Base-by-base conservation (phyloP, 2,329 filamentous ascomycete species). In the Penicillium sp. region DNA sequence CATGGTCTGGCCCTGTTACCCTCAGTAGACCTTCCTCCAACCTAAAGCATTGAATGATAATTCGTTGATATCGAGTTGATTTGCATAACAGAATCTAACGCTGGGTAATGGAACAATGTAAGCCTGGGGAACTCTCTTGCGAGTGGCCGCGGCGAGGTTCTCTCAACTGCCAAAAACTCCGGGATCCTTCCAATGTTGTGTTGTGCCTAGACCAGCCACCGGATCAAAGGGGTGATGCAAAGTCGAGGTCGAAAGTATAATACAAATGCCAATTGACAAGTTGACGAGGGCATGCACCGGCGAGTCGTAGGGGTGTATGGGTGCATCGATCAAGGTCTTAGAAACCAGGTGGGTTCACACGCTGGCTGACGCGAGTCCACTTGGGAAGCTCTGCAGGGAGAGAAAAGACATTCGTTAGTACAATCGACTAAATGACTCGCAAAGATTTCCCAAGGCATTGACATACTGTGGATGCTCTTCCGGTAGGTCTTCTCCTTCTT, bases 391-490 rank as follows among this genome's bases (percentile, higher is more conserved):
- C 90, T 93, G 61, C 3, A 46, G 56, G 56, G 63, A 59, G 46
- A 58, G 37, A 49, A 4, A 37, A 9, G n/a, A 22, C 36, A 1
- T 9, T 57, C 13, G 56, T 43, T 39, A 52, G 35, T 11, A 39
- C 22, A 2, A 2, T 35, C 5, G 13, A 35, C 3, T 11, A 19
- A 19, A n/a, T 16, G 19, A 53, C 7, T 36, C 10, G 49, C 19
- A 33, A 14, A 41, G 13, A 41, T 31, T 55, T 31, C 55, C 40
- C 27, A 22, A n/a, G 46, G 41, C 13, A n/a, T 43, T 31, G 57
- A 87, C 92, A 70, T 84, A 96, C 93, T 98, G 80, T 98, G 94
- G 76, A 99, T 93, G 56, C 92, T 91, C 86, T 99, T 99, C 75
- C 95, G 85, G 77, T 98, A 99, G 70, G 86, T 88, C 87, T 93